These are phyloP conservation scores for Tolypocladium ovalisporum DNA, from an alignment of 2,329 filamentous ascomycete genomes.

Conservation along the genomic window DNA sequence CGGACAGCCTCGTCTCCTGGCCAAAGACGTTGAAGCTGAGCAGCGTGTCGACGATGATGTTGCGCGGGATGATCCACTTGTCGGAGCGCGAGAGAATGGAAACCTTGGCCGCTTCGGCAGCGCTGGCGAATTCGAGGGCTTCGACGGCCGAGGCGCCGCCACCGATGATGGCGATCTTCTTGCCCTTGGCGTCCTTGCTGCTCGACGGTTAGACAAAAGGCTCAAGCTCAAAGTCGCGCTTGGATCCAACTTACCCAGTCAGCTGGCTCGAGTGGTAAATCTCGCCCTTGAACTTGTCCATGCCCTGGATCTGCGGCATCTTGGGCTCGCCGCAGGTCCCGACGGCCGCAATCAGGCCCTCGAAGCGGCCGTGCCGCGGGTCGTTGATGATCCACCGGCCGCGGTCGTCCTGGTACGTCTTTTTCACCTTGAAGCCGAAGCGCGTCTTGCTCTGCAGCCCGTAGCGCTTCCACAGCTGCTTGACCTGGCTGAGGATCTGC, in stretches of 20 bases:
- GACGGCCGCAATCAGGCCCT: conserved; percentile 67
- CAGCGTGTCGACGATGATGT: conserved; percentile 61
- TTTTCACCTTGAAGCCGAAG: conserved; percentile 60
- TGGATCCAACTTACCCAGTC: conserved; percentile 36
- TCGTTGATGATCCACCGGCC: conserved; percentile 74
- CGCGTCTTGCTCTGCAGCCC: conserved; percentile 57
- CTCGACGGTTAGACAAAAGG: conserved; percentile 10
- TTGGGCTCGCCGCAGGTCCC: conserved; percentile 75
- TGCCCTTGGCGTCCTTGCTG: conserved; percentile 58
- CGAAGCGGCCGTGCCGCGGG: conserved; percentile 57
- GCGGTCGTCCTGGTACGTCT: conserved; percentile 55
- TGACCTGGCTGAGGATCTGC: conserved; percentile 65
- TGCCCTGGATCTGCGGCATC: conserved; percentile 58
- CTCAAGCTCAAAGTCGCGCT: background rate
- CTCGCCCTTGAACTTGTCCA: conserved; percentile 59
- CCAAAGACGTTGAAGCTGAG: conserved; percentile 72
- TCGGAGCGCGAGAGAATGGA: conserved; percentile 67
- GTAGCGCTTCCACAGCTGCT: conserved; percentile 64
- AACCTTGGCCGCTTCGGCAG: conserved; percentile 54
- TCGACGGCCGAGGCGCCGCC: conserved; percentile 76
- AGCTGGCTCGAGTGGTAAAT: conserved; percentile 68
- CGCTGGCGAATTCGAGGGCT: conserved; percentile 66
- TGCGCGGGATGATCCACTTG: conserved; percentile 82
- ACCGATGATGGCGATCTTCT: conserved; percentile 66
- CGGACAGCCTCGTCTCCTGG: conserved; percentile 63